Percentiles rank a stretch among this genome's conserved stretches.
These are phyloP conservation scores for Cutaneotrichosporon cavernicola DNA, from an alignment of 1,284 basidiomycete genomes.

Conservation along the genomic window DNA sequence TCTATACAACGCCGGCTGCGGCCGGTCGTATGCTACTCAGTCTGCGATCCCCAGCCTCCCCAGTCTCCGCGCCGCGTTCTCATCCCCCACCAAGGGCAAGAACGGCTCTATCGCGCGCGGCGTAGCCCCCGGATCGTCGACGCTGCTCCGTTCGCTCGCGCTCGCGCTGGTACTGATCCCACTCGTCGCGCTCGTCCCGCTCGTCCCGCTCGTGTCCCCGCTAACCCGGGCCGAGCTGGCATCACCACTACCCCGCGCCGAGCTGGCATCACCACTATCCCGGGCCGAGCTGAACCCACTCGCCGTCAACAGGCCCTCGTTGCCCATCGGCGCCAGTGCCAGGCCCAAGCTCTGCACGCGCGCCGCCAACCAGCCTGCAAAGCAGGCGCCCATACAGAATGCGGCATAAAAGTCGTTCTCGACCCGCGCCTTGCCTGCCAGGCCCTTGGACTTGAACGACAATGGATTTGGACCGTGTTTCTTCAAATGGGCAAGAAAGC, in stretches of 20 bases:
- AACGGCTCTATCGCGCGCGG: background rate
- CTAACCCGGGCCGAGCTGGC: background rate
- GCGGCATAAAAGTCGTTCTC: conserved; percentile 52
- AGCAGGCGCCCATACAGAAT: conserved; percentile 50
- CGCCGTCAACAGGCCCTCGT: background rate
- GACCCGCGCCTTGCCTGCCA: conserved; percentile 46
- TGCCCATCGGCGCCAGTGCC: conserved; percentile 30
- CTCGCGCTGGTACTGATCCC: background rate
- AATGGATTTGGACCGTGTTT: conserved; percentile 69
- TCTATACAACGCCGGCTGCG: background rate
- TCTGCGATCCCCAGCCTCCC: background rate
- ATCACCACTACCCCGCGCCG: too few relatives aligned
- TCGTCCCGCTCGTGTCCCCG: background rate
- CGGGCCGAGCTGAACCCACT: too few relatives aligned
- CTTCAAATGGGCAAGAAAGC: conserved; percentile 80
- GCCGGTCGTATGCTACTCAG: background rate
- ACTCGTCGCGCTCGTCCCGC: background rate
- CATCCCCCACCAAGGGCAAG: background rate
- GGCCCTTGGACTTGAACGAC: conserved; percentile 62
- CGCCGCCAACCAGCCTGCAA: conserved; percentile 48
- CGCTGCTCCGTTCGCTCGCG: background rate
- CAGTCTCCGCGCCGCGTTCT: background rate
- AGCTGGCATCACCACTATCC: too few relatives aligned
- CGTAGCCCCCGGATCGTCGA: background rate
- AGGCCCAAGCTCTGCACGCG: conserved; percentile 40